Percentiles rank a stretch among this genome's conserved stretches.
Conservation (phyloP, 306 rosid species). For the Prunus campanulata region DNA sequence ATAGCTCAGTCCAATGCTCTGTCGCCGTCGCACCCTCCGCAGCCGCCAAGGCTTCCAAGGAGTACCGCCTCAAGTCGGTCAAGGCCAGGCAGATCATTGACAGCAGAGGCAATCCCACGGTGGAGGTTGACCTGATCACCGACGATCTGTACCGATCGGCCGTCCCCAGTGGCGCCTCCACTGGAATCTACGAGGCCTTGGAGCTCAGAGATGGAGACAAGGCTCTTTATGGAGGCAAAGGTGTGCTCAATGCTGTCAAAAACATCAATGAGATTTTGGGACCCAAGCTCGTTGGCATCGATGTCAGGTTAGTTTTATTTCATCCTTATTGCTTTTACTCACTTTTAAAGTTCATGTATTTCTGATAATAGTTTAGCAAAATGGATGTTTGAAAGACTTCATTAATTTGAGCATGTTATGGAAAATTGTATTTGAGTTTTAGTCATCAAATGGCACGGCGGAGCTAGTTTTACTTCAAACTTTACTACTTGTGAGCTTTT, state of each 20-base stretch:
- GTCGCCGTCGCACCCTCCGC: constrained; percentile 41
- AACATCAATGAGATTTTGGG: constrained; percentile 77
- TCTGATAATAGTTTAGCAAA: background rate
- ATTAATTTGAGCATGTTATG: background rate
- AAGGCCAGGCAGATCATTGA: constrained; percentile 94
- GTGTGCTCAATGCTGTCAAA: constrained; percentile 79
- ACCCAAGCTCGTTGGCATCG: constrained; percentile 82
- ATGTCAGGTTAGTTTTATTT: constrained; percentile 53
- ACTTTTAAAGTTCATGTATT: background rate
- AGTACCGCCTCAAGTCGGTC: constrained; percentile 58
- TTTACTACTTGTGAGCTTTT: background rate
- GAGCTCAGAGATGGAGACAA: constrained; percentile 93
- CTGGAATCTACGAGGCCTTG: constrained; percentile 95
- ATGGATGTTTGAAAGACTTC: background rate
- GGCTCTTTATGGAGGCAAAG: constrained; percentile 84
- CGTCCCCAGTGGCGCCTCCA: constrained; percentile 96
- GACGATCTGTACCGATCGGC: constrained; percentile 89
- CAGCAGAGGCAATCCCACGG: constrained; percentile 96
- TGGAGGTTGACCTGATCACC: constrained; percentile 90
- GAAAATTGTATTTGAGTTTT: background rate
- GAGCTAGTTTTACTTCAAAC: background rate
- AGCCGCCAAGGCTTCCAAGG: constrained; percentile 28
- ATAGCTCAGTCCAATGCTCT: constrained; percentile 45
- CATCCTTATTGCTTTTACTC: background rate
- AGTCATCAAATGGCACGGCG: no score